Percentiles rank a stretch among this genome's conserved stretches.
Evolutionary conservation across 306 rosid species (phyloP).

Genomic region (Pyrus betulifolia): DNA sequence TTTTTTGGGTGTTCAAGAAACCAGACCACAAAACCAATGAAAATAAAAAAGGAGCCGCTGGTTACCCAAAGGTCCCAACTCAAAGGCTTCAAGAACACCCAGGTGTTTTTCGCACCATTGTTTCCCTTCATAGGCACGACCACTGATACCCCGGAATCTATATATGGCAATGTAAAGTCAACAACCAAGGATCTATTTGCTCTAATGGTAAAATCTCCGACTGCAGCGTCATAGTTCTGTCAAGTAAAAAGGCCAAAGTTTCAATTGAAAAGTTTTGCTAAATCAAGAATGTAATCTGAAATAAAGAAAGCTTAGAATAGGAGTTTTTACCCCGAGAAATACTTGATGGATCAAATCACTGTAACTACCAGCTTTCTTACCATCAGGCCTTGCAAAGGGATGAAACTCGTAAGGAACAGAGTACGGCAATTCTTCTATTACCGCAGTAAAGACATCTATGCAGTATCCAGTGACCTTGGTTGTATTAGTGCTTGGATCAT

Average conservation of each 20-base stretch:
- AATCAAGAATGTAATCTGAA: no score
- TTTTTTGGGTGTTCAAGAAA: constrained; percentile 56
- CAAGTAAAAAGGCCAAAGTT: no score
- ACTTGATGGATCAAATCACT: constrained; percentile 39
- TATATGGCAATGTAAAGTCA: constrained; percentile 60
- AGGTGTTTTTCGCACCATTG: constrained; percentile 26
- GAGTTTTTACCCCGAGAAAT: constrained; percentile 24
- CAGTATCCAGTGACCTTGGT: constrained; percentile 34
- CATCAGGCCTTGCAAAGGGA: constrained; percentile 20
- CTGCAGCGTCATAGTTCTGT: constrained; percentile 40
- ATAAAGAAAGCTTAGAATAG: background rate
- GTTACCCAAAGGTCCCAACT: constrained; percentile 56
- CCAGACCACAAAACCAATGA: constrained; percentile 65
- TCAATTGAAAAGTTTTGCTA: no score
- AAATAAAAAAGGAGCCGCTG: constrained; percentile 36
- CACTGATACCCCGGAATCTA: constrained; percentile 56
- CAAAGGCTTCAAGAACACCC: constrained; percentile 64
- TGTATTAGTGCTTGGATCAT: constrained; percentile 1
- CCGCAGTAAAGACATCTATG: constrained; percentile 46
- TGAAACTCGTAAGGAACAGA: constrained; percentile 26
- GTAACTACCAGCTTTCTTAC: constrained; percentile 33
- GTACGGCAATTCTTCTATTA: constrained; percentile 28
- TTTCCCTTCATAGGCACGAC: constrained; percentile 38
- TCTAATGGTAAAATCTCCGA: constrained; percentile 35
- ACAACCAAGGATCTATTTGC: constrained; percentile 37